Conservation (phyloP, 768 basidiomycete species). For the Lactarius vividus region DNA sequence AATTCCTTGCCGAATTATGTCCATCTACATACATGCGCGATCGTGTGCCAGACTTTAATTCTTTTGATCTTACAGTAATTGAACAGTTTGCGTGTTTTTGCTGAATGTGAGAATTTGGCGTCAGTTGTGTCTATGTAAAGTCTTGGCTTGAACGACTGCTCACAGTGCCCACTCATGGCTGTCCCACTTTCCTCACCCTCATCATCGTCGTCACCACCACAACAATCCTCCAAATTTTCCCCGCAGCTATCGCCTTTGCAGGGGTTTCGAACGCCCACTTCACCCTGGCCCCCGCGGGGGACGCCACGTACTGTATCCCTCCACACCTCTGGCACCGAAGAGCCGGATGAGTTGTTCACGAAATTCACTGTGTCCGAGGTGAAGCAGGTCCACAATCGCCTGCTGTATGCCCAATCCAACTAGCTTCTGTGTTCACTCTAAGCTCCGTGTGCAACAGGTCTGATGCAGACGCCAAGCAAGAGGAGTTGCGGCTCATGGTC, state of each 20-base stretch:
- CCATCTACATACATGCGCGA: constrained; percentile 12
- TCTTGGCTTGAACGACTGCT: constrained; percentile 1
- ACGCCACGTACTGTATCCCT: constrained; percentile 2
- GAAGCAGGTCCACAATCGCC: constrained; percentile 58
- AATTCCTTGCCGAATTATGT: constrained; percentile 10
- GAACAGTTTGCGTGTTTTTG: not conserved
- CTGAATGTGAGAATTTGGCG: not conserved
- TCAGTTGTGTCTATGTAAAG: not conserved
- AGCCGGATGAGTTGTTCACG: constrained; percentile 74
- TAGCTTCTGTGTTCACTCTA: constrained; percentile 7
- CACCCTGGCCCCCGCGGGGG: constrained; percentile 23
- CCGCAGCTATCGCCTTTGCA: constrained; percentile 16
- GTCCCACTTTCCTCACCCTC: constrained; percentile 34
- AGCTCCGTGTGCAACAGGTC: constrained; percentile 12
- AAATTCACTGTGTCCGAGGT: constrained; percentile 72
- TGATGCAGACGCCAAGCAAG: constrained; percentile 85
- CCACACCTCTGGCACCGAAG: constrained; percentile 31
- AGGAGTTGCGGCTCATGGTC: constrained; percentile 87
- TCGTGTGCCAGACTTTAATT: constrained; percentile 2
- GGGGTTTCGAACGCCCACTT: constrained; percentile 20
- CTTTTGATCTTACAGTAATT: not conserved
- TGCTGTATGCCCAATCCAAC: constrained; percentile 49
- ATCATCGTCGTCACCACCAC: constrained; percentile 21
- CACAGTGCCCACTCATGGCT: constrained; percentile 34
- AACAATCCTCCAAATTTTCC: constrained; percentile 8